Evolutionary conservation across 2,329 filamentous ascomycete genomes (phyloP), one percentile per base, ranked within the genome.

Genomic region (Botrytis medusae): DNA sequence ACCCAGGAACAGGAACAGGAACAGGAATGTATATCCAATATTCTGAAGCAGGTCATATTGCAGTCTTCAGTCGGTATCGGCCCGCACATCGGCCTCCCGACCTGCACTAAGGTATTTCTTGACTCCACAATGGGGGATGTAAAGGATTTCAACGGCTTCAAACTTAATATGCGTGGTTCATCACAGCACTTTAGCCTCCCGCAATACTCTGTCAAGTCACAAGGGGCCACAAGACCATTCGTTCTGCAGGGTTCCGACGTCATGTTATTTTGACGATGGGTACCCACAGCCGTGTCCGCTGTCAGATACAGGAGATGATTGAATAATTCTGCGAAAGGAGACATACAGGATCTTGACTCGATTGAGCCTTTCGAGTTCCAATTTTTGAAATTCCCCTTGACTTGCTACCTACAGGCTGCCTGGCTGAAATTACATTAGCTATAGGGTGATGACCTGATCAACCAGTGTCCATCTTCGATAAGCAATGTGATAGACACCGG

Each of bases 221-320:
- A 72, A 61, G 48, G 65, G 65, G 51, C 59, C 73, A 76, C 74
- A 77, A 76, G 73, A 73, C 70, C 71, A 69, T 46, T 46, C 40
- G 54, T 64, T 74, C 75, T 79, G 77, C 78, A 79, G 76, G 78
- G 77, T 69, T 75, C 77, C 78, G 77, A 77, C 73, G 75, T 78
- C 77, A 79, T 74, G 62, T 69, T 75, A 76, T 75, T 74, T 74
- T 76, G 74, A 74, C 75, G 72, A 75, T 76, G 75, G 77, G 37
- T 77, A 74, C 76, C 73, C 72, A 70, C 57, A 74, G 72, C 46
- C 73, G 69, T 76, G 75, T 78, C 77, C 78, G 77, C 76, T 76
- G 77, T 71, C 76, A 76, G 62, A 74, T 77, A 76, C 73, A 44
- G 61, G 70, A 68, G 61, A 57, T 34, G 34, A 67, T 72, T 72